A percentile compares a stretch with the other conserved stretches of the same genome.
These are phyloP conservation scores for Cercospora sp. DNA, from an alignment of 2,329 filamentous ascomycete species.

Conservation along the genomic window DNA sequence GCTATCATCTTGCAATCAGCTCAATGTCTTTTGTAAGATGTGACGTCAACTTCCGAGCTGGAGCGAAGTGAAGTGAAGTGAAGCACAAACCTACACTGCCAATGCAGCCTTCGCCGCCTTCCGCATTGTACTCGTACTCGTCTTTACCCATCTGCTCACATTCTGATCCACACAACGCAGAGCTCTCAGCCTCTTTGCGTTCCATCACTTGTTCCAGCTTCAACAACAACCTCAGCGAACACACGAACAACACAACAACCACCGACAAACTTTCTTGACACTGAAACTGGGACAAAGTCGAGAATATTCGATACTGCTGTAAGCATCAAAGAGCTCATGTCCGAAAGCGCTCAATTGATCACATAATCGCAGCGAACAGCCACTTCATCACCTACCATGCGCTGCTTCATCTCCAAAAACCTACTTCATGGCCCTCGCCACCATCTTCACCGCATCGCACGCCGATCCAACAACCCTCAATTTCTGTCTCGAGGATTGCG, in stretches of 20 bases:
- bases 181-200: background rate
- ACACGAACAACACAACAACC: background rate
- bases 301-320: background rate
- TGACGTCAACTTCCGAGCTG: background rate
- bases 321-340: background rate
- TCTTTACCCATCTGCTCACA: too few species aligned
- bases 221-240: background rate
- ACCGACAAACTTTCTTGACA: background rate
- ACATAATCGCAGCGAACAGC: background rate
- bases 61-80: background rate
- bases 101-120: background rate
- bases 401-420: background rate
- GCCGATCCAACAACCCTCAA: too few species aligned
- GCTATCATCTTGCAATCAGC: background rate
- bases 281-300: background rate
- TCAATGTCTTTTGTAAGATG: rapidly evolving
- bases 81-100: background rate
- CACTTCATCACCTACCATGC: background rate
- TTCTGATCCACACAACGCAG: background rate
- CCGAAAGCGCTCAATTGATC: background rate
- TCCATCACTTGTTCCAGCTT: background rate
- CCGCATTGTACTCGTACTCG: too few species aligned
- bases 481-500: too few species aligned
- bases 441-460: background rate
- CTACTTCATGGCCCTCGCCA: background rate